Evolutionary conservation across 169 alveolate species (phyloP), one percentile per base, ranked within the genome.

Genomic region (Eimeria sp.): DNA sequence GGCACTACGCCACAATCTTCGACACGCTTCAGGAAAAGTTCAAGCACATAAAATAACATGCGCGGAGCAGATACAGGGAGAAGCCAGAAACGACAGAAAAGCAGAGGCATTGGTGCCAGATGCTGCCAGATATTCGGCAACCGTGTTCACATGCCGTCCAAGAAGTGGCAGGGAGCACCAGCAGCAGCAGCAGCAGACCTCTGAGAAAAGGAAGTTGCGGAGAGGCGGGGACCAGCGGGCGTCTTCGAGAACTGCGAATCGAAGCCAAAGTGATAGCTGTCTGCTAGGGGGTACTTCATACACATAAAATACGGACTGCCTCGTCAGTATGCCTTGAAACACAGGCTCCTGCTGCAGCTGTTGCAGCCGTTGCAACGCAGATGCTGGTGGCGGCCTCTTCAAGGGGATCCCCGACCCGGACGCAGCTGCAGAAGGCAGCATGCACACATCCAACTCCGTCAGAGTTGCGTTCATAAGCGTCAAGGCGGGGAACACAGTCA

Each of bases 381-480:
- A n/a, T 47, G 80, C 92, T 6, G 89, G 63, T 25, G 95, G 57
- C 7, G 93, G 92, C 78, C 75, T 34, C 65, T 25, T 45, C 40
- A 67, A 10, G 9, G 78, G 78, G 18, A 67, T 7, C 47, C 78
- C 49, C 1, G 78, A 25, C 18, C 54, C 43, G 40, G 67, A n/a
- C 40, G 92, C 54, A 27, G 95, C 65, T 1, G 70, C 61, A n/a
- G 95, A 14, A 22, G 93, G 96, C 27, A 67, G 51, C 34, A 93
- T 2, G 89, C 94, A 76, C 25, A 96, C 96, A 78, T 97, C 99
- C 40, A 98, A 97, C 87, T 97, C 97, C n/a, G 97, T 96, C 13
- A 98, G 98, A 51, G 98, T 96, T 27, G 98, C 97, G 90, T 98
- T 98, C 87, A 98, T 96, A 58, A 98, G 96, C 54, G 97, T 97